Evolutionary conservation across 192 early-diverging fungal species (phyloP).

Genomic region (Entophlyctis luteolus): DNA sequence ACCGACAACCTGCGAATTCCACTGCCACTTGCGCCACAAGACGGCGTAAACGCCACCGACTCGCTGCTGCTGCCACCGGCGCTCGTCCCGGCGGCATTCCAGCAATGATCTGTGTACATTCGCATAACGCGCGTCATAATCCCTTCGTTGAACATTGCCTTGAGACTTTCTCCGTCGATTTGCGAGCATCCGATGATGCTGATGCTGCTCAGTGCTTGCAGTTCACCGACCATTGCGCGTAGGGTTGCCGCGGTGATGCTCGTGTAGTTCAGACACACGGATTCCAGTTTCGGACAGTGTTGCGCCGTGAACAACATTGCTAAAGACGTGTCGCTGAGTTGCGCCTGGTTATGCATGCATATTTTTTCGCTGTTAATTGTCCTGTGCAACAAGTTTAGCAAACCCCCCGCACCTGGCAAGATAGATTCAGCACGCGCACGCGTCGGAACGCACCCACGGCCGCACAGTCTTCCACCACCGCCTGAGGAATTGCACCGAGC

Average conservation of each 20-base stretch:
- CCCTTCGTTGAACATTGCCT: background rate
- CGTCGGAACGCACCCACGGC: conserved; percentile 24
- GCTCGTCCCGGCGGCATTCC: background rate
- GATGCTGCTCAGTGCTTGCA: background rate
- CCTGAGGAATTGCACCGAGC: conserved; percentile 37
- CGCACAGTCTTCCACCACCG: conserved; percentile 26
- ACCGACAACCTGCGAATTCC: background rate
- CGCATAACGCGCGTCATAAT: background rate
- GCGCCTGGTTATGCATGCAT: background rate
- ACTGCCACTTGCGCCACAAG: too few species aligned
- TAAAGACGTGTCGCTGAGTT: conserved; percentile 21
- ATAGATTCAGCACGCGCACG: conserved; percentile 44
- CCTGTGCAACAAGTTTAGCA: conserved; percentile 1
- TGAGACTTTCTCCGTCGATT: conserved; percentile 1
- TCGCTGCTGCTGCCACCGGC: background rate
- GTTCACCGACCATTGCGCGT: background rate
- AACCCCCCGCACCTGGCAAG: conserved; percentile 37
- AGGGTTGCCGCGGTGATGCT: conserved; percentile 9
- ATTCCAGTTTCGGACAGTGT: background rate
- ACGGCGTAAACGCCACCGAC: background rate
- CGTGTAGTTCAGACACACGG: conserved; percentile 21
- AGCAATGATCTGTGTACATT: conserved; percentile 19
- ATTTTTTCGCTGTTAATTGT: background rate
- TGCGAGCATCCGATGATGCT: conserved; percentile 15
- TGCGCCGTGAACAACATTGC: background rate